These are phyloP conservation scores for Lithocarpus polystachyus DNA, from an alignment of 306 rosid species.

Conservation along the genomic window DNA sequence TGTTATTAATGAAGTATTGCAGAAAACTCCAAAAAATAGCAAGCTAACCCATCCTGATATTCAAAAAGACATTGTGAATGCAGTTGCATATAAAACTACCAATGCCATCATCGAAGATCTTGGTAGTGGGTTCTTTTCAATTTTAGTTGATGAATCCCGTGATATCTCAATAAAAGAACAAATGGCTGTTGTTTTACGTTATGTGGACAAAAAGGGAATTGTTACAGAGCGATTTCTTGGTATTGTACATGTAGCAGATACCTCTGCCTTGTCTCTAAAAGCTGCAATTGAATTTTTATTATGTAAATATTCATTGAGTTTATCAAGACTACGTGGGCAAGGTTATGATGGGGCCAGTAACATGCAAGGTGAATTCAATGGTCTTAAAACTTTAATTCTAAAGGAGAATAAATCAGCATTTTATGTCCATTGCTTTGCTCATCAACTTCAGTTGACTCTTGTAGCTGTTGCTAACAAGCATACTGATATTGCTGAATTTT, in stretches of 20 bases:
- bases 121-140: neutral
- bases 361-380: neutral
- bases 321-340: neutral
- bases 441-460: conserved; percentile 10
- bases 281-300: neutral
- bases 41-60: neutral
- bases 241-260: neutral
- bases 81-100: neutral
- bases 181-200: neutral
- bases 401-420: neutral
- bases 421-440: conserved; percentile 13
- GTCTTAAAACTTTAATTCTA: neutral
- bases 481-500: accelerated
- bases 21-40: neutral
- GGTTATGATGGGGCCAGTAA: conserved; percentile 13
- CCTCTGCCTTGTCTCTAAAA: neutral
- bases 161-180: neutral
- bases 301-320: neutral
- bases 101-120: neutral
- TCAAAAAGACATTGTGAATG: neutral
- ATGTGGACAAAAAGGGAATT: neutral
- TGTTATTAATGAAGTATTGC: neutral
- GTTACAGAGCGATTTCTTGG: neutral
- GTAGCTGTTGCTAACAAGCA: neutral
- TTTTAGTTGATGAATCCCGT: neutral